Evolutionary conservation across 768 basidiomycete species (phyloP).

Genomic region (Lactarius vividus): DNA sequence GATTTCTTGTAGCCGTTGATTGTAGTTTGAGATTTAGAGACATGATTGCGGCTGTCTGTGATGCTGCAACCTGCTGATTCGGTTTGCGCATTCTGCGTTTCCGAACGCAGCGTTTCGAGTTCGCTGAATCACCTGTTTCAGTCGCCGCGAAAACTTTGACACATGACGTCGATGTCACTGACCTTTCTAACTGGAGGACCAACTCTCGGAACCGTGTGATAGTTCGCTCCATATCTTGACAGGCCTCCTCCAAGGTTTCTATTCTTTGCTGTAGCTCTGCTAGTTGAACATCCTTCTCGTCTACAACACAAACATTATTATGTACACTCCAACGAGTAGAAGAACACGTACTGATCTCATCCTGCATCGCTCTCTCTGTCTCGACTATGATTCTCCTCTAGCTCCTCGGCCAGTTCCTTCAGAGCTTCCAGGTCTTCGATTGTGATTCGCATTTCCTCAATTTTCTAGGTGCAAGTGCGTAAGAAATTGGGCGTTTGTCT

Average conservation of each 20-base stretch:
- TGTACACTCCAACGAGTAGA: not conserved
- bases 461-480: constrained; percentile 56
- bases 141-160: not conserved
- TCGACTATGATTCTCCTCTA: constrained; percentile 96
- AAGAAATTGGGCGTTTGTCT: not conserved
- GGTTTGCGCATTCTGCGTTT: constrained; percentile 80
- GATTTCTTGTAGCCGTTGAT: constrained; percentile 86
- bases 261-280: constrained; percentile 66
- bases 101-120: constrained; percentile 75
- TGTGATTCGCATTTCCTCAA: constrained; percentile 94
- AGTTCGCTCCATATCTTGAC: constrained; percentile 83
- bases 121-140: constrained; percentile 51
- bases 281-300: constrained; percentile 66
- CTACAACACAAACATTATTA: constrained; percentile 35
- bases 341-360: constrained; percentile 70
- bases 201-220: constrained; percentile 92
- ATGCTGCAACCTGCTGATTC: constrained; percentile 81
- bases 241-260: constrained; percentile 68
- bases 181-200: constrained; percentile 82
- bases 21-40: constrained; percentile 94
- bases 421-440: constrained; percentile 96
- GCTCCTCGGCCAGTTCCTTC: constrained; percentile 93
- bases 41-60: constrained; percentile 91
- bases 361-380: constrained; percentile 86
- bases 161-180: constrained; percentile 28